Percentiles rank a stretch among this genome's conserved stretches.
phyloP scores from a whole-genome alignment of 2,329 filamentous ascomycete genomes.

The Xylariaceae sp. region DNA sequence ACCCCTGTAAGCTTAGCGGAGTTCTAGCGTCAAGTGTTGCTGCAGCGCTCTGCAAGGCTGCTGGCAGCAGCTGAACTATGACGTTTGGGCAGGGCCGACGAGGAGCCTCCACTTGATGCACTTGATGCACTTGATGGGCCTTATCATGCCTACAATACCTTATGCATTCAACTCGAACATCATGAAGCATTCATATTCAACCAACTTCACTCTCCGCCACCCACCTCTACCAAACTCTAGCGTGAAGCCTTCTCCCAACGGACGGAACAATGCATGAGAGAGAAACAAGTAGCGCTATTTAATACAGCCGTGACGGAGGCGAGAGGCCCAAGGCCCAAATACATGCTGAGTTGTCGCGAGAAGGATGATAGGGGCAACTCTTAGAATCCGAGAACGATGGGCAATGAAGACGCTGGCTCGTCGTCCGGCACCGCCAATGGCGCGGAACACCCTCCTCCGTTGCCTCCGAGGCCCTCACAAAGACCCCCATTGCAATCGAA shows the following conservation, averaged over 20 bases:
- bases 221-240: background rate
- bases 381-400: slow-evolving; percentile 34
- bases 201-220: slow-evolving; percentile 1
- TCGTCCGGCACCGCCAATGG: slow-evolving; percentile 35
- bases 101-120: background rate
- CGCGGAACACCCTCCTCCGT: slow-evolving; percentile 58
- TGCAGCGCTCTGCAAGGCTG: slow-evolving; percentile 15
- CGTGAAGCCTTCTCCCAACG: slow-evolving; percentile 1
- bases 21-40: too few species aligned
- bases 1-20: too few species aligned
- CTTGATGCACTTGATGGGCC: too few species aligned
- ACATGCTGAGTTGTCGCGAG: slow-evolving; percentile 11
- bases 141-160: background rate
- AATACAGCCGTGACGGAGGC: slow-evolving; percentile 11
- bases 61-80: slow-evolving; percentile 9
- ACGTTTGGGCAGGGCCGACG: slow-evolving; percentile 8
- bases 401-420: slow-evolving; percentile 41
- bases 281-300: slow-evolving; percentile 3
- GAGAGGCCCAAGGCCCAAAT: slow-evolving; percentile 9
- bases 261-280: slow-evolving; percentile 8
- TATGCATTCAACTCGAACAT: background rate
- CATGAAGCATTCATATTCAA: background rate
- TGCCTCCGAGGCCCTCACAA: slow-evolving; percentile 56
- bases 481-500: slow-evolving; percentile 58
- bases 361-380: slow-evolving; percentile 31